Percentiles rank a stretch among this genome's conserved stretches.
Conservation (phyloP, 2,329 filamentous ascomycete genomes). For the Aspergillus nomiae region DNA sequence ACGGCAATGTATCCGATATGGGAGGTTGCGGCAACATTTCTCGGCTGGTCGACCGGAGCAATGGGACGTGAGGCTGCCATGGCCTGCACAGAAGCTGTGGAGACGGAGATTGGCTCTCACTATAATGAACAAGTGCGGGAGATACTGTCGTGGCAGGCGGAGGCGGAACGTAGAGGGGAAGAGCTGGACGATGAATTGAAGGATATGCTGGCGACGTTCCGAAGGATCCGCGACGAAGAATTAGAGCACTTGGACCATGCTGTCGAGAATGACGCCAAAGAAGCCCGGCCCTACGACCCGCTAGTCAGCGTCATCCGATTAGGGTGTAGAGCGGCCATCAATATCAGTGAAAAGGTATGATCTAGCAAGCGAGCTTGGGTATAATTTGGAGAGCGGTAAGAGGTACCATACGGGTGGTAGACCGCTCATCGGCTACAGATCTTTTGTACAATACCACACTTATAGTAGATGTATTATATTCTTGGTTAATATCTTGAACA, state of each 20-base stretch:
- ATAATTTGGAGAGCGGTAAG: background rate
- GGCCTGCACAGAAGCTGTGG: slow-evolving; percentile 97
- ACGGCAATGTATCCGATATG: slow-evolving; percentile 92
- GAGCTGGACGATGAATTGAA: slow-evolving; percentile 77
- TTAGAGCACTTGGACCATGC: slow-evolving; percentile 95
- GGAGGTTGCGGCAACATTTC: slow-evolving; percentile 73
- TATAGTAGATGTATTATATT: slow-evolving; percentile 14
- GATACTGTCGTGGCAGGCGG: slow-evolving; percentile 76
- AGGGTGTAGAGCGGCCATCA: slow-evolving; percentile 92
- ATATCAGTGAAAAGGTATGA: slow-evolving; percentile 65
- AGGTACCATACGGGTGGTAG: background rate
- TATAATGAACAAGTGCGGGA: slow-evolving; percentile 90
- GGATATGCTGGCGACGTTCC: slow-evolving; percentile 70
- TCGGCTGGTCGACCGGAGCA: slow-evolving; percentile 88
- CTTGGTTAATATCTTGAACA: background rate
- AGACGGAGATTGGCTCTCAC: slow-evolving; percentile 95
- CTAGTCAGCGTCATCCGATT: slow-evolving; percentile 83
- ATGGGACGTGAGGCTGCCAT: slow-evolving; percentile 93
- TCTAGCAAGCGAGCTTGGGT: background rate
- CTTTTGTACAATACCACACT: slow-evolving; percentile 12
- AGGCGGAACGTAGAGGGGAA: slow-evolving; percentile 76
- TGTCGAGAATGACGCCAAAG: slow-evolving; percentile 87
- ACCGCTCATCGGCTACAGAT: background rate
- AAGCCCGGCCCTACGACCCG: slow-evolving; percentile 85
- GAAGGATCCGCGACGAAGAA: slow-evolving; percentile 90